Evolutionary conservation across 306 rosid species (phyloP), one percentile per base, ranked within the genome.

Genomic region (Echinosophora koreensis): DNA sequence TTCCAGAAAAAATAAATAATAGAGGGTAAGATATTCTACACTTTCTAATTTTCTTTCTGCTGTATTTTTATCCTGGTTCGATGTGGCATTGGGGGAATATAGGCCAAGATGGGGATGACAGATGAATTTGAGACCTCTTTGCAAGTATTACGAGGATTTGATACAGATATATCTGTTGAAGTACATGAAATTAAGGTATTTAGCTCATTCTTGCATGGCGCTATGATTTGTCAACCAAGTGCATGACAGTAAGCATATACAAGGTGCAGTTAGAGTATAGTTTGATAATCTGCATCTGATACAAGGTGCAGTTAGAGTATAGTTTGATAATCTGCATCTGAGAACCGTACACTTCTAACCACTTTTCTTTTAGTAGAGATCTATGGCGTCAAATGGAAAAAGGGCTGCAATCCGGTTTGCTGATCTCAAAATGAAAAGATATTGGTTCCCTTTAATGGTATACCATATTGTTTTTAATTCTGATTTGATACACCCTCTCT

Each of bases 81-180:
- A 74, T 66, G 44, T 56, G 65, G 7, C 62, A 62, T 35, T 49
- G 71, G 83, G 74, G 47, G 46, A 17, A 51, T 79, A 27, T 71
- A 93, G 97, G 97, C 97, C 32, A 90, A 93, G 84, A 90, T 90
- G 96, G 92, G 97, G 42, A 87, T 93, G 93, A 87, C 87, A 61
- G 97, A 93, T 6, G 94, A 93, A 46, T 93, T 89, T 78, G 97
- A 93, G 84, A 60, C 91, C 78, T 90, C 97, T 13, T 89, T 93
- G 82, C 97, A 93, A 89, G 96, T 93, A 69, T 76, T 90, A 57
- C 84, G 96, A 54, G 97, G 97, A 78, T 87, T 93, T 51, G 94
- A 88, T 79, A 81, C 92, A 1, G 97, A 93, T 81, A 93, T 93
- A 69, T 84, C 96, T 22, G 76, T 59, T n/a, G 97, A 90, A 93